Evolutionary conservation across 2,329 filamentous ascomycete species (phyloP), one percentile per base, ranked within the genome.

Genomic region (Penicillium polonicum): DNA sequence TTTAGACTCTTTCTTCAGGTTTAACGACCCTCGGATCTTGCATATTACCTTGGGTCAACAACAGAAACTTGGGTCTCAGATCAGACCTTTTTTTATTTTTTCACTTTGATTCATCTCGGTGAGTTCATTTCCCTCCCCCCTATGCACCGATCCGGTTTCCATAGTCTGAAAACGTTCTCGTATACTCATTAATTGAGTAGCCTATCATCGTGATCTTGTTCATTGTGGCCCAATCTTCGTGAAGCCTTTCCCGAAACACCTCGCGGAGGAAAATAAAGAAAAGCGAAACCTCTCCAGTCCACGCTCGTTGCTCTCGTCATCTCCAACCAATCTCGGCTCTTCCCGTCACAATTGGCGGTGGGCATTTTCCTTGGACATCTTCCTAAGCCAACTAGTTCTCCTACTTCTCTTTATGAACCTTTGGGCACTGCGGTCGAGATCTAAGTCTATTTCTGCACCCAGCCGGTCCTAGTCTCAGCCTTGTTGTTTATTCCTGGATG

Each of bases 111-210:
- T 63, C 62, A 64, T 63, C 39, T 62, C 42, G 58, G 64, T 66
- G 56, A 65, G 64, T 56, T 55, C 51, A 50, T 56, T 55, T 48
- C 33, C 33, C 42, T 19, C 5, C 9, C 65, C 31, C 31, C 31
- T 60, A 72, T 74, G 72, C 71, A 71, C 50, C 56, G 62, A 65
- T 63, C 71, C 71, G 65, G 43, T 52, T 35, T 29, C 17, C 12
- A 52, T 45, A 52, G 29, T 43, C 46, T 61, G 38, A 56, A 59
- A 62, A 62, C 66, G 64, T 73, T 65, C 55, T 57, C 55, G 55
- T 57, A 61, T 72, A 66, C 73, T 76, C 65, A 76, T 74, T 60
- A 68, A 64, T 67, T 65, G 66, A 63, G 62, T 70, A 77, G 74
- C 76, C 46, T 50, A 23, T 76, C 69, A 68, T 71, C 60, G 61